Evolutionary conservation across 495 filamentous ascomycete genomes (phyloP), one percentile per base, ranked within the genome.

Genomic region (Tuber brumale): DNA sequence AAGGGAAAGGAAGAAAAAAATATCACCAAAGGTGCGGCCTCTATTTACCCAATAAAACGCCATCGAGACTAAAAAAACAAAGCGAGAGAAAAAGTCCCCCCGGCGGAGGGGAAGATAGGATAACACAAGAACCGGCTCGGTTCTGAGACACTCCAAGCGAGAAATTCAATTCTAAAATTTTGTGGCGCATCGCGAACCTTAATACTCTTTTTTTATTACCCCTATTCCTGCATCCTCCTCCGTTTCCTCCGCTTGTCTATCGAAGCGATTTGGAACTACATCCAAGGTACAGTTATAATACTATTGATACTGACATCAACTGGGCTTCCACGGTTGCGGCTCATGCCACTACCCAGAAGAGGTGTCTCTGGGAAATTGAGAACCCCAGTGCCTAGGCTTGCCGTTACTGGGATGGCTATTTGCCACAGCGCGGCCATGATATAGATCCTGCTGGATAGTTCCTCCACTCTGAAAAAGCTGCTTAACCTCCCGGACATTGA

Each of bases 391-490:
- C 73, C 73, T 70, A 72, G 39, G 70, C 78, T 76, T 69, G 70
- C 70, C 12, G 73, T 61, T 41, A 76, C 71, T 71, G 77, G 77
- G 41, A 70, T 76, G 46, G 69, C 48, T 27, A 72, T 80, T 70
- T 72, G 66, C 70, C 76, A 77, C 43, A 76, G 78, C n/a, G 78
- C 79, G 61, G 76, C 73, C 70, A 73, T 80, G 41, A 79, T 69
- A 43, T 71, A 76, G 69, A 74, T 73, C 70, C 73, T 74, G 16
- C 70, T 79, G 57, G 78, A 76, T 73, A 79, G 74, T 73, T 80
- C 78, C 77, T 80, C 76, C 51, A 76, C 70, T 74, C 73, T 69
- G 79, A 80, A 72, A 70, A 73, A 71, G 77, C 77, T 76, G 27
- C 27, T 66, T 66, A 66, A 7, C 31, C 57, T 27, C 16, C 27